Evolutionary conservation across 2,329 filamentous ascomycete genomes (phyloP).

Genomic region (Podosphaera xanthii): DNA sequence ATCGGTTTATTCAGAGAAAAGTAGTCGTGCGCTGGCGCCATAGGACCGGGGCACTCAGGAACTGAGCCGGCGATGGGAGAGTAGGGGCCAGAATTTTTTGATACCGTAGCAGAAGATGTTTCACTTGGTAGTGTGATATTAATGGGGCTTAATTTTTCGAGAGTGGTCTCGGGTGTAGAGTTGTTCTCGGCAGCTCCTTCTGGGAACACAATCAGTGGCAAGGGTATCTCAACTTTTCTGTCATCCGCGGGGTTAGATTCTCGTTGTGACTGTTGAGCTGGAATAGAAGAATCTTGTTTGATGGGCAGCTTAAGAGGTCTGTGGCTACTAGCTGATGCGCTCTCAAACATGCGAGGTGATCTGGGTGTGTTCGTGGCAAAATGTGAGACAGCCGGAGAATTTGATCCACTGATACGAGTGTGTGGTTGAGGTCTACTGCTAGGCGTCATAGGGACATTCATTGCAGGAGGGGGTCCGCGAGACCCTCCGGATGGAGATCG

Average conservation of each 20-base stretch:
- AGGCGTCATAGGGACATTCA: background rate
- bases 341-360: background rate
- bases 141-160: background rate
- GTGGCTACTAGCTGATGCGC: background rate
- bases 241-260: background rate
- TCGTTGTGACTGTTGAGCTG: background rate
- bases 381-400: background rate
- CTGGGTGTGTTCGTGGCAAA: background rate
- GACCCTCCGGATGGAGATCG: conserved; percentile 3
- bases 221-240: background rate
- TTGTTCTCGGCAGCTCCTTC: background rate
- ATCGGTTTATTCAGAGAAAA: background rate
- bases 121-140: background rate
- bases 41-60: background rate
- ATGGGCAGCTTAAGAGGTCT: too few relatives aligned
- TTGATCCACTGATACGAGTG: background rate
- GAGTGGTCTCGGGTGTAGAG: background rate
- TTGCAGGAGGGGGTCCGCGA: background rate
- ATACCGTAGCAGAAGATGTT: too few relatives aligned
- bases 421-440: background rate
- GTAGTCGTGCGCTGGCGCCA: background rate
- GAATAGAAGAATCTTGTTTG: background rate
- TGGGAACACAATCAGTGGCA: background rate
- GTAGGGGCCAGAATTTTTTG: too few relatives aligned
- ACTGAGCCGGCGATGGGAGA: background rate